Evolutionary conservation across 495 filamentous ascomycete genomes (phyloP), one percentile per base, ranked within the genome.

Genomic region (Podospora sp.): DNA sequence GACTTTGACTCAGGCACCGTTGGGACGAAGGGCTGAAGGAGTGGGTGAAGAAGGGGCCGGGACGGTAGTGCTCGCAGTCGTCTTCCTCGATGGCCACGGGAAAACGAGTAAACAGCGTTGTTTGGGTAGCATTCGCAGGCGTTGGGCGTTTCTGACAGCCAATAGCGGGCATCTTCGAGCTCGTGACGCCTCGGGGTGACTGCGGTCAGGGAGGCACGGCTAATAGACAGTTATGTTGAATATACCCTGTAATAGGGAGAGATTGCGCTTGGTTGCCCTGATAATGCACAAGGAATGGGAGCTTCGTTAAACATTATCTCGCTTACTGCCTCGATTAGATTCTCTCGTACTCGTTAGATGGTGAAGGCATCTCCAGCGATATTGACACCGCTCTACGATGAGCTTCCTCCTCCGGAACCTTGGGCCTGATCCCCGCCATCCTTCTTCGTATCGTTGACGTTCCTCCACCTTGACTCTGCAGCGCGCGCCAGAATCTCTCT

Each of bases 401-500:
- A 64, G 18, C 40, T 66, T 8, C 56, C 55, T 16, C 51, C 50
- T 26, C 14, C 51, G 9, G 29, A 27, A 14, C 22, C 52, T 24
- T n/a, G 24, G 7, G 9, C 9, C 25, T 20, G 16, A 24, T 33
- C 36, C 25, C 60, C 36, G 14, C 40, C 40, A 46, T 46, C 40
- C 33, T 50, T 25, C 35, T 78, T 76, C 26, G 78, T 66, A 71
- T 83, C 75, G 58, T 78, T 81, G 73, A 83, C 78, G 73, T 79
- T 88, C 78, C 82, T 87, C 72, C 88, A 76, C 73, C 91, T 87
- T 78, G 90, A 89, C 81, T 93, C 91, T 7, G 88, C 90, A 25
- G 91, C 92, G 9, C 84, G 86, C 0, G 91, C 91, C 66, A 95
- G 73, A 49, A 92, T 85, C 75, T 96, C 93, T 68, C 90, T 84